A percentile compares a stretch with the other conserved stretches of the same genome.
These are phyloP conservation scores for Cercospora janseana DNA, from an alignment of 2,329 filamentous ascomycete genomes.

Conservation along the genomic window DNA sequence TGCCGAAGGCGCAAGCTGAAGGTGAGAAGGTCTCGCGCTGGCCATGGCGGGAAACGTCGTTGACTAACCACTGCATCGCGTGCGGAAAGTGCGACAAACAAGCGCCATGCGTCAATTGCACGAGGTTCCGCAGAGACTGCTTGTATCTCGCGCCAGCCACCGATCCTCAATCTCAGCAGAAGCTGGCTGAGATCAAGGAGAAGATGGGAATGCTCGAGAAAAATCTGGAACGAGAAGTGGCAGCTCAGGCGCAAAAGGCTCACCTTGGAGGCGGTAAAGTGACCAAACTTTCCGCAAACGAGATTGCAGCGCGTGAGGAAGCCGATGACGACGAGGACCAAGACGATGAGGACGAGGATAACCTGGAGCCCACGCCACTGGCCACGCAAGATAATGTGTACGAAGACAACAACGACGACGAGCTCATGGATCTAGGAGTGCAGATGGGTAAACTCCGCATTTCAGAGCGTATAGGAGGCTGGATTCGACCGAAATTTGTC, in stretches of 20 bases:
- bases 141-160: conserved; percentile 65
- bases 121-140: conserved; percentile 52
- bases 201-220: conserved; percentile 71
- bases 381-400: conserved; percentile 66
- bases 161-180: conserved; percentile 67
- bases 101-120: conserved; percentile 68
- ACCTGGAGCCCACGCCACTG: conserved; percentile 62
- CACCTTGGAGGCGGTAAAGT: conserved; percentile 31
- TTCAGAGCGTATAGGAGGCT: conserved; percentile 70
- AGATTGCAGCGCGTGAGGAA: conserved; percentile 47
- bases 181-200: conserved; percentile 74
- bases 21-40: not conserved
- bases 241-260: conserved; percentile 41
- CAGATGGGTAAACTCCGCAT: conserved; percentile 69
- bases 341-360: conserved; percentile 54
- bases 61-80: not conserved
- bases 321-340: conserved; percentile 56
- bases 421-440: conserved; percentile 70
- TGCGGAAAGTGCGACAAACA: conserved; percentile 62
- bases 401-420: conserved; percentile 63
- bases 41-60: not conserved
- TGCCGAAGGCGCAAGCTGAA: conserved; percentile 74
- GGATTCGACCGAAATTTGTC: conserved; percentile 66
- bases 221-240: conserved; percentile 67
- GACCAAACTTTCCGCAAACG: conserved; percentile 17